These are phyloP conservation scores for Kregervanrija pseudodelftensis DNA, from an alignment of 805 yeast species.

Conservation along the genomic window DNA sequence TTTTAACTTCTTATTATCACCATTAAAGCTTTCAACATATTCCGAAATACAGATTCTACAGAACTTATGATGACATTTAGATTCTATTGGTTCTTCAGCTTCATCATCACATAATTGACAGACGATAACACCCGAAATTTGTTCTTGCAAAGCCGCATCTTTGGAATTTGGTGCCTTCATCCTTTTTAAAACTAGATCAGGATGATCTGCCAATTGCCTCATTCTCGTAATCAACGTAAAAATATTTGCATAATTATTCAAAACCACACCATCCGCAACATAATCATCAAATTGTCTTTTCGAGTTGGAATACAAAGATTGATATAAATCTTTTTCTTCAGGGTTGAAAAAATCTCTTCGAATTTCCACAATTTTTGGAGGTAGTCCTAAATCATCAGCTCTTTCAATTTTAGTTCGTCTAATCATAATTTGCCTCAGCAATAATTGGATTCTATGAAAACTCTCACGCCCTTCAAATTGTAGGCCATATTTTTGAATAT, in stretches of 20 bases:
- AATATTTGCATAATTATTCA: conserved; percentile 94
- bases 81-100: conserved; percentile 94
- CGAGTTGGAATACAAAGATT: conserved; percentile 79
- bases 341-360: conserved; percentile 84
- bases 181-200: conserved; percentile 83
- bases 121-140: conserved; percentile 48
- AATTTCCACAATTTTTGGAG: conserved; percentile 90
- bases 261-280: conserved; percentile 93
- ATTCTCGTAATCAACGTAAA: conserved; percentile 92
- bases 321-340: conserved; percentile 90
- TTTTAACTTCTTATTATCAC: conserved; percentile 48
- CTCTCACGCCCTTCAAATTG: conserved; percentile 76
- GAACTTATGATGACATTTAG: conserved; percentile 89
- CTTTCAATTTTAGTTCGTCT: conserved; percentile 93
- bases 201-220: conserved; percentile 98
- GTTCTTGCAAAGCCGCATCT: conserved; percentile 21
- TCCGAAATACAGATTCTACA: conserved; percentile 91
- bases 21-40: conserved; percentile 75
- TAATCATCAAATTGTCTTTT: conserved; percentile 83
- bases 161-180: conserved; percentile 32
- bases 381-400: conserved; percentile 95
- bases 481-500: conserved; percentile 80
- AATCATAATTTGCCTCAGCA: conserved; percentile 78
- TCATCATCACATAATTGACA: conserved; percentile 96
- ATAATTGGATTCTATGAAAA: conserved; percentile 65